These are phyloP conservation scores for Acidiella bohemica DNA, from an alignment of 495 filamentous ascomycete genomes.

Conservation along the genomic window DNA sequence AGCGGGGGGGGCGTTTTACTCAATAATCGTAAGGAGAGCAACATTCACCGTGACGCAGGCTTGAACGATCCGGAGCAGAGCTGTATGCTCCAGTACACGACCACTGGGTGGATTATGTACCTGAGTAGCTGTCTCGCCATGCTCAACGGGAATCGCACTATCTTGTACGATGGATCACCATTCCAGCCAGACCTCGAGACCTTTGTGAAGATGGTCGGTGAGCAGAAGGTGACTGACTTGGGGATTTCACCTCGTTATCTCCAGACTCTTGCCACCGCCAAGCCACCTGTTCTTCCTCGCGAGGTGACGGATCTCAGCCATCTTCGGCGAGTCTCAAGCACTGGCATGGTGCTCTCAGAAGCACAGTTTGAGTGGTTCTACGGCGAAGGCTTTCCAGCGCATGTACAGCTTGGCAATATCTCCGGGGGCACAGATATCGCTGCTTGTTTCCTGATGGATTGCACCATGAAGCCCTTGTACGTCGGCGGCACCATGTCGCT, in stretches of 20 bases:
- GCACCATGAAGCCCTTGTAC: conserved; percentile 57
- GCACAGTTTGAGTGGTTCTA: conserved; percentile 73
- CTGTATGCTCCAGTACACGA: conserved; percentile 17
- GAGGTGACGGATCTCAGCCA: conserved; percentile 45
- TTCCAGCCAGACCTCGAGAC: conserved; percentile 51
- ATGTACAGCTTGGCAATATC: conserved; percentile 55
- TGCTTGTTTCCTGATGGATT: conserved; percentile 54
- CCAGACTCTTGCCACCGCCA: conserved; percentile 44
- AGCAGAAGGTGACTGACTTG: conserved; percentile 45
- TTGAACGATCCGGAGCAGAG: conserved; percentile 47
- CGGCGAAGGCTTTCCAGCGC: conserved; percentile 54
- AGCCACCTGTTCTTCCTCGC: conserved; percentile 43
- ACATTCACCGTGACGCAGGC: conserved; percentile 40
- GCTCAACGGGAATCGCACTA: conserved; percentile 39
- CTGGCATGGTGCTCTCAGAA: conserved; percentile 67
- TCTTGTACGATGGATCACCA: conserved; percentile 68
- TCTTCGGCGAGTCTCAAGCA: conserved; percentile 48
- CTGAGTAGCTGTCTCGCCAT: conserved; percentile 41
- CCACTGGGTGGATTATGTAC: conserved; percentile 77
- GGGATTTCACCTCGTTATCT: conserved; percentile 65
- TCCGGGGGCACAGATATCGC: conserved; percentile 69
- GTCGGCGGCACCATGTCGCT: conserved; percentile 56
- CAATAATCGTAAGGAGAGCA: conserved; percentile 45
- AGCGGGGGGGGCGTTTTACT: conserved; percentile 48
- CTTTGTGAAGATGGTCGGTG: conserved; percentile 44